Percentiles rank a stretch among this genome's conserved stretches.
Conservation (phyloP, 2,329 filamentous ascomycete species). For the Hypoxylon rubiginosum region DNA sequence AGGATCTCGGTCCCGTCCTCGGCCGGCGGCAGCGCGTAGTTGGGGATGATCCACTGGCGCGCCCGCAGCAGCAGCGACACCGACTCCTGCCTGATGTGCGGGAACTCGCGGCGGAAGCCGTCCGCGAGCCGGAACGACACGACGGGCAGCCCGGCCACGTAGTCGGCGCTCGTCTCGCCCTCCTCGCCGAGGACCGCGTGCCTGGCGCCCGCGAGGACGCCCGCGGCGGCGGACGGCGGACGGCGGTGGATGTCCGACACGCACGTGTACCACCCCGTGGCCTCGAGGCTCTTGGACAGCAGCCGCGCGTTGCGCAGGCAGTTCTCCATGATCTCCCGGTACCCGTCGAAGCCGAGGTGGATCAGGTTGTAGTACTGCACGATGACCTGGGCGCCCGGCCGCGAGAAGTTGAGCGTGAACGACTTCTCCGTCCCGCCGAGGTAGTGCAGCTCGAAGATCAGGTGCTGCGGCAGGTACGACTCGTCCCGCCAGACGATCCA, state of each 20-base stretch:
- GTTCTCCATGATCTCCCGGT: slow-evolving; percentile 75
- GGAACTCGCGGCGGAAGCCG: slow-evolving; percentile 70
- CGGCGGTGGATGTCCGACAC: slow-evolving; percentile 75
- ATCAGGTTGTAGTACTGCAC: slow-evolving; percentile 81
- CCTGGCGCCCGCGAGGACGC: slow-evolving; percentile 50
- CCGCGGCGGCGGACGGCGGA: slow-evolving; percentile 59
- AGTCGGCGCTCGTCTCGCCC: slow-evolving; percentile 69
- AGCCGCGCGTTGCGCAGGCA: slow-evolving; percentile 74
- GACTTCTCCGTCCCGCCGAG: slow-evolving; percentile 79
- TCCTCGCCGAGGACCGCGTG: slow-evolving; percentile 56
- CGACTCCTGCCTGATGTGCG: slow-evolving; percentile 74
- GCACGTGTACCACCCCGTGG: slow-evolving; percentile 75
- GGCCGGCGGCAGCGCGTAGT: slow-evolving; percentile 75
- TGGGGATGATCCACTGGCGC: slow-evolving; percentile 79
- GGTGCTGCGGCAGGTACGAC: slow-evolving; percentile 73
- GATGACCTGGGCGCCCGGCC: slow-evolving; percentile 77
- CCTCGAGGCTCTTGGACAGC: slow-evolving; percentile 73
- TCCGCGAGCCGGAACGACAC: slow-evolving; percentile 76
- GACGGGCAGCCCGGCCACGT: slow-evolving; percentile 75
- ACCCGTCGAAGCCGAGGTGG: slow-evolving; percentile 76
- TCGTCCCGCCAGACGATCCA: slow-evolving; percentile 80
- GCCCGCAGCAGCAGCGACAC: slow-evolving; percentile 73
- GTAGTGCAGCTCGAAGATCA: slow-evolving; percentile 79
- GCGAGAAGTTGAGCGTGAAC: slow-evolving; percentile 80
- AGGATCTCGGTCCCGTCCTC: slow-evolving; percentile 75